A percentile compares a stretch with the other conserved stretches of the same genome.
Conservation (phyloP, 495 filamentous ascomycete genomes). For the Cercophora sp. region DNA sequence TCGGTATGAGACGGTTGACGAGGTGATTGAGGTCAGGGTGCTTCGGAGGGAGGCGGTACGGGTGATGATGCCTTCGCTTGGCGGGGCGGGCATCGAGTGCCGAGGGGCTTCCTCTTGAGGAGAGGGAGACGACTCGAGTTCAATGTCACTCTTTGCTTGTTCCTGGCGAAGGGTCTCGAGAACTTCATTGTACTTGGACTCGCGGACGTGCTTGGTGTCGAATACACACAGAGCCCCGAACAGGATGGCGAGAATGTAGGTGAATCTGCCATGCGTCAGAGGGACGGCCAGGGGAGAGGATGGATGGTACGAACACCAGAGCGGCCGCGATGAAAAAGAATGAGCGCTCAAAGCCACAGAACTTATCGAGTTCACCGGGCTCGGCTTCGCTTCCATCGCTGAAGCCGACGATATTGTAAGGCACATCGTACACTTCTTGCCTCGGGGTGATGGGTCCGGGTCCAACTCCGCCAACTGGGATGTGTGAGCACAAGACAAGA, state of each 20-base stretch:
- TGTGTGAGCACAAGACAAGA: too few relatives aligned
- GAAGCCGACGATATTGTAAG: too few relatives aligned
- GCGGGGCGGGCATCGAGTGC: constrained; percentile 10
- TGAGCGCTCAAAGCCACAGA: constrained; percentile 32
- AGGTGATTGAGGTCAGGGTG: constrained; percentile 18
- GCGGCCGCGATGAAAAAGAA: constrained; percentile 31
- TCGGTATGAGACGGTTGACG: not conserved
- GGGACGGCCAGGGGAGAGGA: not conserved
- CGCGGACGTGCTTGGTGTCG: constrained; percentile 26
- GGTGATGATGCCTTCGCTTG: constrained; percentile 33
- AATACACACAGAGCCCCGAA: constrained; percentile 29
- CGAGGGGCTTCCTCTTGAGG: not conserved
- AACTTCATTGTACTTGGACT: constrained; percentile 19
- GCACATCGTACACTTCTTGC: too few relatives aligned
- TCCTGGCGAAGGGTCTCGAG: constrained; percentile 22
- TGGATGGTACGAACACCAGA: constrained; percentile 29
- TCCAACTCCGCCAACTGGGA: too few relatives aligned
- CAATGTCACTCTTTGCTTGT: constrained; percentile 19
- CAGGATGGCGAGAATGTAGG: constrained; percentile 33
- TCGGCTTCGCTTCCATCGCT: constrained; percentile 15
- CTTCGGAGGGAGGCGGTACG: constrained; percentile 31
- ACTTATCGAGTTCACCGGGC: constrained; percentile 29
- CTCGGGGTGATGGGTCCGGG: too few relatives aligned
- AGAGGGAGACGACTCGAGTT: constrained; percentile 19
- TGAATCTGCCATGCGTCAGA: constrained; percentile 26